Percentiles rank a stretch among this genome's conserved stretches.
phyloP scores from a whole-genome alignment of 441 rosid species.

The Biscutella laevigata region DNA sequence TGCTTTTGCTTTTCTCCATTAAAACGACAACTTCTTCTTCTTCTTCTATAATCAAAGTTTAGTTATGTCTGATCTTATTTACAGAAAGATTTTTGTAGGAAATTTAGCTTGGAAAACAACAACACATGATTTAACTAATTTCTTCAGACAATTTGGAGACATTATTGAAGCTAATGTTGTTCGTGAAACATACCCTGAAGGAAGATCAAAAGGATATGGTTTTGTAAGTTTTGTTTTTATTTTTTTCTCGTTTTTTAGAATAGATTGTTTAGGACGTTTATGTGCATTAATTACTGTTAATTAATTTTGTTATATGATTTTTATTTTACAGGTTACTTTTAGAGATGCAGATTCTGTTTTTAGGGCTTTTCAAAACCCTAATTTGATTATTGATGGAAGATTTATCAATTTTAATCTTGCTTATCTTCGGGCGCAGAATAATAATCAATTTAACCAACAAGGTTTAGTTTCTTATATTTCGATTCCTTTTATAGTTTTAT shows the following conservation, averaged over 20 bases:
- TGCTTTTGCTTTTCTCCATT: no score
- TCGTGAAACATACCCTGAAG: not conserved
- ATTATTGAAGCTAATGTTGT: constrained; percentile 19
- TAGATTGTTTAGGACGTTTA: no score
- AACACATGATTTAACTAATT: not conserved
- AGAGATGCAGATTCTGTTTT: not conserved
- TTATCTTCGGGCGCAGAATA: not conserved
- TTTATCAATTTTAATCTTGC: constrained; percentile 3
- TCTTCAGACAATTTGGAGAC: not conserved
- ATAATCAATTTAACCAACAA: not conserved
- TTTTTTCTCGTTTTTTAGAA: no score
- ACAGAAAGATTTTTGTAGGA: no score
- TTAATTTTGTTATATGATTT: not conserved
- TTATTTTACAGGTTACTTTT: constrained; percentile 6
- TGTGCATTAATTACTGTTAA: no score
- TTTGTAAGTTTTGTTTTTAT: constrained; percentile 2
- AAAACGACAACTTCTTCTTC: no score
- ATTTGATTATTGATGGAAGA: constrained; percentile 3
- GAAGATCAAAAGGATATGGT: constrained; percentile 16
- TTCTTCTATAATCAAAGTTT: no score
- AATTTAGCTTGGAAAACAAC: constrained; percentile 8
- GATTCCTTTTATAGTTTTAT: no score
- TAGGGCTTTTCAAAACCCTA: not conserved
- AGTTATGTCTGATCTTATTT: no score
- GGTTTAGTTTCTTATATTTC: not conserved